Evolutionary conservation across 2,329 filamentous ascomycete genomes (phyloP).

Genomic region (Epicoccum nigrum): DNA sequence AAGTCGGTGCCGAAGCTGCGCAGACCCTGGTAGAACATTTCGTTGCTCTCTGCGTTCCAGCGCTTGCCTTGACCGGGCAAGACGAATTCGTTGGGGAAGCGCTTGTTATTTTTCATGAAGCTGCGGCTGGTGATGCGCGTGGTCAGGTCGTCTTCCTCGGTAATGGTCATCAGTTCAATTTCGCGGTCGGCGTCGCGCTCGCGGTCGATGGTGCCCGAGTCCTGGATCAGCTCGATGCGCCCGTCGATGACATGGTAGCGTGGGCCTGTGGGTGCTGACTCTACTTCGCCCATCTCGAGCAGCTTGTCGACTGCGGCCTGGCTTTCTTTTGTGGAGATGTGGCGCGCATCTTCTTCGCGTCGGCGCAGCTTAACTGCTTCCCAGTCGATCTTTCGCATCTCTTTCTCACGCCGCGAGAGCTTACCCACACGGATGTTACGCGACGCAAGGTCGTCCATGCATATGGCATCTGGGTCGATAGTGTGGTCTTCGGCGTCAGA

Average conservation of each 20-base stretch:
- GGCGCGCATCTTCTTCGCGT: constrained; percentile 41
- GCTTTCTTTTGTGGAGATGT: constrained; percentile 29
- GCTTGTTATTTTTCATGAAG: constrained; percentile 66
- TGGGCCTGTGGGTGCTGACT: constrained; percentile 40
- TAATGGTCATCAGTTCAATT: constrained; percentile 62
- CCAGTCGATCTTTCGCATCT: constrained; percentile 71
- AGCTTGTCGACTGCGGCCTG: constrained; percentile 32
- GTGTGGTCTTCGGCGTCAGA: constrained; percentile 47
- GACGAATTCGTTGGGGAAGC: constrained; percentile 55
- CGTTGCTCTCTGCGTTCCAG: constrained; percentile 75
- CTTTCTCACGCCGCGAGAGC: constrained; percentile 74
- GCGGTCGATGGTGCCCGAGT: constrained; percentile 70
- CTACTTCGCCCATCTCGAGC: constrained; percentile 19
- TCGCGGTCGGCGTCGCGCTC: constrained; percentile 66
- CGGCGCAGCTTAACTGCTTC: constrained; percentile 54
- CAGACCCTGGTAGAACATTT: constrained; percentile 76
- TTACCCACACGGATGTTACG: constrained; percentile 70
- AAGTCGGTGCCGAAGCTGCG: constrained; percentile 84
- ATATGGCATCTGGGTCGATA: constrained; percentile 70
- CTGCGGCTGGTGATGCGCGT: constrained; percentile 71
- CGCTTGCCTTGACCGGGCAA: constrained; percentile 52
- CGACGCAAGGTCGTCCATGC: constrained; percentile 74
- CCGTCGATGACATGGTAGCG: constrained; percentile 69
- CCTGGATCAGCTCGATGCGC: constrained; percentile 73
- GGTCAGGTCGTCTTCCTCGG: constrained; percentile 81